Evolutionary conservation across 2,329 filamentous ascomycete genomes (phyloP), one percentile per base, ranked within the genome.

Genomic region (Helotiales sp.): DNA sequence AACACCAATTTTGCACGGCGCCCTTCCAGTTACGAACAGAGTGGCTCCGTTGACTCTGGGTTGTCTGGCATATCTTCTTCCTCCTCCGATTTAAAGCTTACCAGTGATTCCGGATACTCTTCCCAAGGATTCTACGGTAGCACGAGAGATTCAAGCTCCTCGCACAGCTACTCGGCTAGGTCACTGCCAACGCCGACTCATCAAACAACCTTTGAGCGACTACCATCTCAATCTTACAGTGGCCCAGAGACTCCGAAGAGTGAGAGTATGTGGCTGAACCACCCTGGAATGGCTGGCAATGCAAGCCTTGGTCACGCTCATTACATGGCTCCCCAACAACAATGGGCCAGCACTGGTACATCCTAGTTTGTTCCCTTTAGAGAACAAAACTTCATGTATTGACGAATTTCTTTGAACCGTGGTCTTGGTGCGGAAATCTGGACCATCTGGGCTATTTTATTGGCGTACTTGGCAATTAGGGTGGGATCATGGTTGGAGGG

Each of bases 271-370:
- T 75, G 73, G 74, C 54, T 70, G 24, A 70, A 34, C 22, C 54
- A 57, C 24, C 47, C 60, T 10, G 49, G 60, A 10, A 37, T 52
- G 22, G n/a, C 73, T 37, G 75, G 75, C 8, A 75, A 75, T 60
- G 45, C 70, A 13, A 74, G 72, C 54, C 47, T 69, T 40, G 74
- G 75, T 11, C 76, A 77, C 63, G 74, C 71, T 20, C 75, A 77
- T 58, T 76, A 74, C 34, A 69, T 73, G 43, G 54, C 69, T 1
- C 59, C 69, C 30, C 74, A 76, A 22, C 70, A 74, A 63, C 68
- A 70, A 45, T 77, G 75, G 75, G 70, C 75, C 32, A 74, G 71
- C 61, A 71, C 74, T 3, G 71, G 72, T 7, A 71, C 68, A 17
- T 73, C 71, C 30, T 74, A 61, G 52, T 20, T 63, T 24, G n/a